phyloP scores from a whole-genome alignment of 2,329 filamentous ascomycete species.

The Cadophora luteo-olivacea region DNA sequence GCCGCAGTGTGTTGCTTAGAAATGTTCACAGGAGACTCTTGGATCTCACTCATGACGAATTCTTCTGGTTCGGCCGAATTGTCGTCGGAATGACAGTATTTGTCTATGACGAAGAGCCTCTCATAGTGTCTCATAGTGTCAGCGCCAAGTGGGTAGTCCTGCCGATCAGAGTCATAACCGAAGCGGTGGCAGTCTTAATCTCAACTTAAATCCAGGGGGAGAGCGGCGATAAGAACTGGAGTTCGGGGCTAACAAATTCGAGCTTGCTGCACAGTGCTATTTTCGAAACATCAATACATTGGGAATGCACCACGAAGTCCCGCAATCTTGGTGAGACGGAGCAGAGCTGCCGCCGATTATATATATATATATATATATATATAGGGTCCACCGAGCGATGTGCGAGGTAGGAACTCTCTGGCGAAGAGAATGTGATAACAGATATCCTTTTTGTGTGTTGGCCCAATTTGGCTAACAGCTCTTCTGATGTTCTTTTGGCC shows the following conservation, averaged over 20 bases:
- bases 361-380: not conserved
- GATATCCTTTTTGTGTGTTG: not conserved
- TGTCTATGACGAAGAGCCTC: slow-evolving; percentile 2
- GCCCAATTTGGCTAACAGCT: not conserved
- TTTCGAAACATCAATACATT: not conserved
- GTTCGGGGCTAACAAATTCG: not conserved
- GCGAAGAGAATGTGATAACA: not conserved
- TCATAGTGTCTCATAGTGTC: slow-evolving; percentile 11
- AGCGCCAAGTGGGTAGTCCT: slow-evolving; percentile 3
- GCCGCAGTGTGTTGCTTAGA: not conserved
- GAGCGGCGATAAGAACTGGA: not conserved
- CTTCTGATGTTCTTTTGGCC: not conserved
- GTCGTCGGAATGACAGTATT: not conserved
- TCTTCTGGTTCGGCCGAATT: not conserved
- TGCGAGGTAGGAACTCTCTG: not conserved
- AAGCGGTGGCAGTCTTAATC: slow-evolving; percentile 5
- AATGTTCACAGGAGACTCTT: not conserved
- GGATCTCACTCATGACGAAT: not conserved
- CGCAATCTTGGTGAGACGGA: not conserved
- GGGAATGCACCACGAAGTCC: not conserved
- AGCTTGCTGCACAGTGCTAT: not conserved
- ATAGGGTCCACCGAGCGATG: not conserved
- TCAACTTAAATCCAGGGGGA: not conserved
- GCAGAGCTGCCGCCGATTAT: not conserved
- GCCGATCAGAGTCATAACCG: slow-evolving; percentile 8